Evolutionary conservation across 2,329 filamentous ascomycete species (phyloP).

Genomic region (Neoarthrinium moseri): DNA sequence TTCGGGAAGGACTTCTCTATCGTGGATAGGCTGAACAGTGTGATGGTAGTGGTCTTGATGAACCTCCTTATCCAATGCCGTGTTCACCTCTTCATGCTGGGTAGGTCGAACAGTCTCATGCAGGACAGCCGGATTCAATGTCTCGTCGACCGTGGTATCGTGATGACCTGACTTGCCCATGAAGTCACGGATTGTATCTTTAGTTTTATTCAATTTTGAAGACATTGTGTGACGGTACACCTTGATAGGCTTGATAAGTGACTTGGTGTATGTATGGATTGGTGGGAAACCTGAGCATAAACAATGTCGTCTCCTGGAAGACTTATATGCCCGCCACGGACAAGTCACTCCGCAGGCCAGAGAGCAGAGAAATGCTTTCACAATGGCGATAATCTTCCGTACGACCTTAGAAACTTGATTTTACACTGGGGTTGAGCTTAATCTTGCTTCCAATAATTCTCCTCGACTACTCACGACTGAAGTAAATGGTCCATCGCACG

Average conservation of each 20-base stretch:
- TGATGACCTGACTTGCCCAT: constrained; percentile 61
- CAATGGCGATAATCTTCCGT: not conserved
- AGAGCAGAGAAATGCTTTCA: not conserved
- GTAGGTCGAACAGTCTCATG: constrained; percentile 60
- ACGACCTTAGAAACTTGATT: too few species aligned
- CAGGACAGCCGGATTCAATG: constrained; percentile 57
- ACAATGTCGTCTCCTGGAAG: too few species aligned
- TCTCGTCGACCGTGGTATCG: constrained; percentile 70
- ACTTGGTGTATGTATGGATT: too few species aligned
- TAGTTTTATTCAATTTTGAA: constrained; percentile 60
- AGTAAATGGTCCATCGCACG: too few species aligned
- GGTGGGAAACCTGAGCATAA: too few species aligned
- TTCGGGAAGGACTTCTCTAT: constrained; percentile 46
- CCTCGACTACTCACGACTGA: too few species aligned
- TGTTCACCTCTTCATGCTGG: constrained; percentile 60
- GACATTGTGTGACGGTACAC: not conserved
- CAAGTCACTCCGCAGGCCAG: not conserved
- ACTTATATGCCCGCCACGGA: not conserved
- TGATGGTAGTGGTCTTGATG: constrained; percentile 74
- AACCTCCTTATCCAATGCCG: constrained; percentile 65
- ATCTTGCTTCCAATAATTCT: too few species aligned
- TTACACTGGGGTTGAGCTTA: too few species aligned
- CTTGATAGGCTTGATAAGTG: not conserved
- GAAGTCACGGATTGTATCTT: constrained; percentile 60
- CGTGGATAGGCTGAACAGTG: constrained; percentile 61